Evolutionary conservation across 805 yeast genomes (phyloP), one percentile per base, ranked within the genome.

Genomic region (Metschnikowia colocasiae): DNA sequence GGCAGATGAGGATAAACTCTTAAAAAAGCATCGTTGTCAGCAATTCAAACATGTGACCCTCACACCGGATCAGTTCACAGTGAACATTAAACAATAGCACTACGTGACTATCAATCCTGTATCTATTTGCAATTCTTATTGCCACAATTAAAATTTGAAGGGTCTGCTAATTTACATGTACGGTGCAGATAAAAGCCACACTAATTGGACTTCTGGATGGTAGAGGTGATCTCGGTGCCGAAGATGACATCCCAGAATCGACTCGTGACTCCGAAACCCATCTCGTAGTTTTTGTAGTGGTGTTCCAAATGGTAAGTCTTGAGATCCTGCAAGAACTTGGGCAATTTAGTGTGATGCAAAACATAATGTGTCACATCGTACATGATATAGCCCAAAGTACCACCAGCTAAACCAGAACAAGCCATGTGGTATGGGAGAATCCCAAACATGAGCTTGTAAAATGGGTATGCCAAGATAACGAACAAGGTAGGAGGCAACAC

Each of bases 401-500:
- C 97, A 52, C 99, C 99, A 10, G 97, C 91, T 69, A 90, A 94
- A 0, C 94, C 95, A 3, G 91, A 82, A 68, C 95, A 86, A 4
- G 97, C 97, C 75, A 78, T 73, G 68, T 88, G 79, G 65, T 75
- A 86, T 46, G 97, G 95, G 58, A 94, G 76, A 6, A 90, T 52
- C 4, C 72, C 63, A 61, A 90, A 94, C 15, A 94, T 94, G 45
- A 87, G 65, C 55, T 71, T 80, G 70, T 87, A 87, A 67, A 94
- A 79, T 39, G 99, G 99, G 33, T 75, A 79, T 41, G 89, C 82
- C 53, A 94, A 70, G 2, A 78, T 67, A 13, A 84, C 53, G 54
- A 92, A 84, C 61, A 94, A 71, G 0, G 97, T 76, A 42, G 99
- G 99, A 2, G 99, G 99, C 87, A 94, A 85, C 31, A 94, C 99